Conservation (phyloP, 768 basidiomycete species). For the Tylopilus rubrobrunneus region DNA sequence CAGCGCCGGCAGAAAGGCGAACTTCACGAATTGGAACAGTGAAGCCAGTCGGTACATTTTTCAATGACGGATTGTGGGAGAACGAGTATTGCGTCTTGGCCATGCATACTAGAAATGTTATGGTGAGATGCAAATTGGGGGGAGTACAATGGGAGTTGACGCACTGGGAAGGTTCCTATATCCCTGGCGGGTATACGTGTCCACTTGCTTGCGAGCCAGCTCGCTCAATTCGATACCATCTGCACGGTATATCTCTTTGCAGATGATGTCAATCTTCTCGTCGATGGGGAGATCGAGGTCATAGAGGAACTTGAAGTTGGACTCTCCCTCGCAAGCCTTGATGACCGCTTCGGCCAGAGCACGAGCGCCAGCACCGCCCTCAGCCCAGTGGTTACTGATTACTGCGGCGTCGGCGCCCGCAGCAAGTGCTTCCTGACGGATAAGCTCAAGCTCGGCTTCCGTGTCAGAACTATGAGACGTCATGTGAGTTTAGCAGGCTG, state of each 20-base stretch:
- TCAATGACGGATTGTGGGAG: slow-evolving; percentile 88
- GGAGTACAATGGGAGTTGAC: slow-evolving; percentile 24
- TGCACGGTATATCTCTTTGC: slow-evolving; percentile 90
- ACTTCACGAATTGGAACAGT: slow-evolving; percentile 89
- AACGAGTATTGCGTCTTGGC: slow-evolving; percentile 98
- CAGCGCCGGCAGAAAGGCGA: slow-evolving; percentile 86
- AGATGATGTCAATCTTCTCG: slow-evolving; percentile 85
- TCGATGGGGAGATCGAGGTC: slow-evolving; percentile 79
- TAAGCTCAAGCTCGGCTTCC: slow-evolving; percentile 79
- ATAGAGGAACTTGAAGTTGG: slow-evolving; percentile 91
- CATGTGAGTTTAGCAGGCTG: neutral
- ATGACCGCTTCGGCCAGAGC: slow-evolving; percentile 92
- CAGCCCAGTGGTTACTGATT: slow-evolving; percentile 96
- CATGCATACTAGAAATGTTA: slow-evolving; percentile 72
- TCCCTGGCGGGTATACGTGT: slow-evolving; percentile 89
- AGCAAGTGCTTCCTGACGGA: slow-evolving; percentile 73
- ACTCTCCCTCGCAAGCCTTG: slow-evolving; percentile 74
- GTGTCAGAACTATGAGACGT: slow-evolving; percentile 69
- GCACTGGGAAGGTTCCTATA: slow-evolving; percentile 73
- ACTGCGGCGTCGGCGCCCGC: slow-evolving; percentile 94
- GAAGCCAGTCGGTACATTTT: slow-evolving; percentile 90
- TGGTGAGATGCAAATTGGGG: slow-evolving; percentile 4
- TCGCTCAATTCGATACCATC: slow-evolving; percentile 87
- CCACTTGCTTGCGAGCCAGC: slow-evolving; percentile 78
- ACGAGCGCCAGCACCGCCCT: slow-evolving; percentile 88